These are phyloP conservation scores for Sphagnurus paluster DNA, from an alignment of 1,284 basidiomycete species.

Conservation along the genomic window DNA sequence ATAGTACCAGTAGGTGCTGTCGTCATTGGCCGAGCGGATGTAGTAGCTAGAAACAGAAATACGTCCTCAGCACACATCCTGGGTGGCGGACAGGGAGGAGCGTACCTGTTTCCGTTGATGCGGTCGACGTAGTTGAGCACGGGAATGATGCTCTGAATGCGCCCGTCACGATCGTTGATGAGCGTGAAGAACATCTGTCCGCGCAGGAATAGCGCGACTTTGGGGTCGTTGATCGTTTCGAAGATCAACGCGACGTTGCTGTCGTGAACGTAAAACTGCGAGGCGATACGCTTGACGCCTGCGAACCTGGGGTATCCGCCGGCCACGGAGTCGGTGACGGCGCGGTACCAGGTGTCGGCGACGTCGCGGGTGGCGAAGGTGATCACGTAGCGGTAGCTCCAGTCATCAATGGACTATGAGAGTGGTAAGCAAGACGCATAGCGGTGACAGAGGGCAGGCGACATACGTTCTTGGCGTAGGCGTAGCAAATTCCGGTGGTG, in stretches of 20 bases:
- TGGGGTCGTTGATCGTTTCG: conserved; percentile 16
- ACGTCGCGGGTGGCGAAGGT: conserved; percentile 16
- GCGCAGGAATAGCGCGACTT: conserved; percentile 2
- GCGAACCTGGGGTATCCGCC: conserved; percentile 14
- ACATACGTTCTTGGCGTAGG: conserved; percentile 13
- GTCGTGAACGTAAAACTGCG: conserved; percentile 20
- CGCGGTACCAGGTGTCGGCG: conserved; percentile 20
- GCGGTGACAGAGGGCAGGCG: too few species aligned
- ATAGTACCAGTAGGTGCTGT: conserved; percentile 12
- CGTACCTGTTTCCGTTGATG: conserved; percentile 10
- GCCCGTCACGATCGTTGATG: conserved; percentile 15
- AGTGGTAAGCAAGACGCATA: not conserved
- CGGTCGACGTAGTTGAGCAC: conserved; percentile 14
- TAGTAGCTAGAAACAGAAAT: conserved; percentile 6
- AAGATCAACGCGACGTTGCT: conserved; percentile 7
- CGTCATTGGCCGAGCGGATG: conserved; percentile 7
- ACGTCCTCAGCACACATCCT: not conserved
- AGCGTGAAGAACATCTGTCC: conserved; percentile 20
- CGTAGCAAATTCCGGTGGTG: conserved; percentile 12
- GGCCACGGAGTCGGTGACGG: conserved; percentile 11
- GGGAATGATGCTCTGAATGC: conserved; percentile 13
- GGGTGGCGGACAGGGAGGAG: not conserved
- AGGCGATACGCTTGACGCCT: conserved; percentile 11
- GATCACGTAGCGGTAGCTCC: conserved; percentile 17
- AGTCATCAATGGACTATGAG: conserved; percentile 7